Percentiles rank a stretch among this genome's conserved stretches.
Conservation (phyloP, 495 filamentous ascomycete genomes). For the Podospora conica region DNA sequence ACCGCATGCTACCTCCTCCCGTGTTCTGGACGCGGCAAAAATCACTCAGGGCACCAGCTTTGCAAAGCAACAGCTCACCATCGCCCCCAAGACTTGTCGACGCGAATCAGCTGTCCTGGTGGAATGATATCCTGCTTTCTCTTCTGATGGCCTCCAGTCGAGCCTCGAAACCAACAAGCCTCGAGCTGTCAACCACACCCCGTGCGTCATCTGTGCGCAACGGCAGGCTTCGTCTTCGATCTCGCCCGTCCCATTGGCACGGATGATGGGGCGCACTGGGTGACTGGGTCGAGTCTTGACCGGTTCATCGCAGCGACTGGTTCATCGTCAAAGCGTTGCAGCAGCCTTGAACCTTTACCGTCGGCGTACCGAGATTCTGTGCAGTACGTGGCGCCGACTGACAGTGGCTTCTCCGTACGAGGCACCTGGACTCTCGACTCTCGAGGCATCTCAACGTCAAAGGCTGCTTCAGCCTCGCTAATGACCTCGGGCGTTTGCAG, state of each 20-base stretch:
- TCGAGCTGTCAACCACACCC: background rate
- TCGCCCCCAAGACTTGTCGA: background rate
- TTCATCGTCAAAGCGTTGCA: slow-evolving; percentile 1
- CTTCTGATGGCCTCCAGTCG: background rate
- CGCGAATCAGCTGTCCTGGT: background rate
- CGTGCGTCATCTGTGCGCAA: slow-evolving; percentile 7
- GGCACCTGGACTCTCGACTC: background rate
- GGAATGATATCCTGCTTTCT: background rate
- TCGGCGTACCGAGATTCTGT: slow-evolving; percentile 5
- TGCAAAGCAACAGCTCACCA: background rate
- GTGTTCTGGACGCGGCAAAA: background rate
- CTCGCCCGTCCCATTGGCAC: slow-evolving; percentile 6
- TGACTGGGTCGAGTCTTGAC: background rate
- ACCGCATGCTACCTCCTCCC: background rate
- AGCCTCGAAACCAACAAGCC: background rate
- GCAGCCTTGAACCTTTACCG: background rate
- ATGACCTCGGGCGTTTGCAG: background rate
- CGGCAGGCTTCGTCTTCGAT: background rate
- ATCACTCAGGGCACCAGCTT: background rate
- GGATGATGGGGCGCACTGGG: background rate
- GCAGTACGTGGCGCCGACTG: slow-evolving; percentile 3
- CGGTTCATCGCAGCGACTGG: background rate
- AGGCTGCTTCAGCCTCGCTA: background rate
- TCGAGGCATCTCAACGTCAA: background rate
- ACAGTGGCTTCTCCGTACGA: background rate